phyloP scores from a whole-genome alignment of 352 stramenopile genomes.

The Globisporangium middletonii region DNA sequence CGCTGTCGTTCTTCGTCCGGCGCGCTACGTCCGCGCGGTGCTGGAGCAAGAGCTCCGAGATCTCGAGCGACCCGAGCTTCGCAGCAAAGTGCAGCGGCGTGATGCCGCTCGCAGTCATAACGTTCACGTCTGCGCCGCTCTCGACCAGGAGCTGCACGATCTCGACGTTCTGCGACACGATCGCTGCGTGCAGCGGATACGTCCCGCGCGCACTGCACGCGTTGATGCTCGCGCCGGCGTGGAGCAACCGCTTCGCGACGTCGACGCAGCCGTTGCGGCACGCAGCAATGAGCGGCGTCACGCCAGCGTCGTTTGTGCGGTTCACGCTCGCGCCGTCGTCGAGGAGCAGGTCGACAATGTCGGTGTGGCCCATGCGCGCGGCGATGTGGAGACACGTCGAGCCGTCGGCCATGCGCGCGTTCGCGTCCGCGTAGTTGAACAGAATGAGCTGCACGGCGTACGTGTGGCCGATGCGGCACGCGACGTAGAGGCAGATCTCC shows the following conservation, averaged over 20 bases:
- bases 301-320: conserved; percentile 44
- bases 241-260: conserved; percentile 46
- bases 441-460: conserved; percentile 72
- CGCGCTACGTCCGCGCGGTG: conserved; percentile 59
- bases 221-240: conserved; percentile 36
- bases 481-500: conserved; percentile 70
- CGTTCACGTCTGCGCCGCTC: conserved; percentile 61
- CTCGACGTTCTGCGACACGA: conserved; percentile 57
- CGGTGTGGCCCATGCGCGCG: conserved; percentile 54
- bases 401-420: conserved; percentile 50
- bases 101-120: conserved; percentile 56
- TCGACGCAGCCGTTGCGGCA: conserved; percentile 59
- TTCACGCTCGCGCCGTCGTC: conserved; percentile 64
- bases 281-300: conserved; percentile 67
- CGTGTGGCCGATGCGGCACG: conserved; percentile 63
- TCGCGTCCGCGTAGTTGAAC: conserved; percentile 66
- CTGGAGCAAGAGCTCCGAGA: conserved; percentile 59
- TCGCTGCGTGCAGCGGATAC: conserved; percentile 56
- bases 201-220: conserved; percentile 46
- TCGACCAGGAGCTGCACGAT: conserved; percentile 64
- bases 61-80: conserved; percentile 51
- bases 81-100: conserved; percentile 77
- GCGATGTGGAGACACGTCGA: conserved; percentile 73
- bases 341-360: conserved; percentile 58
- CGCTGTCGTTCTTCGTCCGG: conserved; percentile 71